Evolutionary conservation across 768 basidiomycete species (phyloP).

Genomic region (Mycena pura): DNA sequence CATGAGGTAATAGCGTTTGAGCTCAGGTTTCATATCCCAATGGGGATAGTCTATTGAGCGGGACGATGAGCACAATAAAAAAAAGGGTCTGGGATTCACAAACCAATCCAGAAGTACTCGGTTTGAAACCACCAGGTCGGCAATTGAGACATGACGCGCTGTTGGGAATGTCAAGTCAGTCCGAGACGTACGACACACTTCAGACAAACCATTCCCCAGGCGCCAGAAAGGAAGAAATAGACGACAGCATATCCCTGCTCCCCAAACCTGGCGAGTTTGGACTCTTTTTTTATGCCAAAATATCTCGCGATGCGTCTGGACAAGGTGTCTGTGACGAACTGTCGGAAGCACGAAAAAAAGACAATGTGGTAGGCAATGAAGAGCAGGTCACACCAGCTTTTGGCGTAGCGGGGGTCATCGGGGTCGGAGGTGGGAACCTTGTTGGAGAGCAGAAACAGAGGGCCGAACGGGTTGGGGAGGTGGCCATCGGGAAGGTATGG

Average conservation of each 20-base stretch:
- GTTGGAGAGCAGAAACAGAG: conserved; percentile 76
- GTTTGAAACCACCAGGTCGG: conserved; percentile 90
- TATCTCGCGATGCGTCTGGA: conserved; percentile 71
- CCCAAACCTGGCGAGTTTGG: conserved; percentile 83
- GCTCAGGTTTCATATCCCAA: conserved; percentile 82
- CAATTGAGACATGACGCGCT: conserved; percentile 84
- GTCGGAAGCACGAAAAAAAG: conserved; percentile 89
- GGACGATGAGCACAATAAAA: background rate
- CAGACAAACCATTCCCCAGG: conserved; percentile 78
- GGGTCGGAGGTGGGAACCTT: conserved; percentile 56
- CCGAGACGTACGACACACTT: background rate
- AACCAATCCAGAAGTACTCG: conserved; percentile 84
- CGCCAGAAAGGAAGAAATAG: conserved; percentile 76
- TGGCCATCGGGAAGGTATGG: conserved; percentile 50
- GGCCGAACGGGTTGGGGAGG: conserved; percentile 74
- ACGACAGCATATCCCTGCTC: conserved; percentile 90
- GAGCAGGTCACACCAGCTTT: conserved; percentile 74
- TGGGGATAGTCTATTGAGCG: conserved; percentile 76
- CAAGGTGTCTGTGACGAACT: conserved; percentile 69
- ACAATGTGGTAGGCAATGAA: conserved; percentile 88
- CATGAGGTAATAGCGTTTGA: conserved; percentile 94
- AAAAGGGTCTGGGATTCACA: background rate
- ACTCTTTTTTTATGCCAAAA: conserved; percentile 69
- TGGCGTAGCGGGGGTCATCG: conserved; percentile 69
- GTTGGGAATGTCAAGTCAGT: conserved; percentile 13